Evolutionary conservation across 768 basidiomycete genomes (phyloP).

Genomic region (Basidioascus undulatus): DNA sequence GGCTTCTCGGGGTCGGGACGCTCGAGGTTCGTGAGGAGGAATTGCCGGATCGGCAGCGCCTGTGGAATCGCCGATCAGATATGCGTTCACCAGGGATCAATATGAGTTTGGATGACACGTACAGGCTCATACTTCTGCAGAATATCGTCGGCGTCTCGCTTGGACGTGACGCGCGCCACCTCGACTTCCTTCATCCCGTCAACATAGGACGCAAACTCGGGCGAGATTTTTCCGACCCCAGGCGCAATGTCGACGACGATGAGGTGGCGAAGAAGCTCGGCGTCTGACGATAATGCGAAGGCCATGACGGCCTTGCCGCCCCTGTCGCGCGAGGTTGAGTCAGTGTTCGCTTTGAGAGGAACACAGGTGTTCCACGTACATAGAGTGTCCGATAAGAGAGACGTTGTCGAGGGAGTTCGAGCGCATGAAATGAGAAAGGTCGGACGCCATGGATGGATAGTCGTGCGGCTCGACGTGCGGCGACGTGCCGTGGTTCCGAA

Average conservation of each 20-base stretch:
- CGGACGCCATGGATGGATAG: slow-evolving; percentile 54
- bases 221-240: slow-evolving; percentile 27
- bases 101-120: slow-evolving; percentile 9
- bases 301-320: slow-evolving; percentile 37
- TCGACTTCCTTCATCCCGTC: slow-evolving; percentile 54
- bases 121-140: slow-evolving; percentile 41
- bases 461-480: slow-evolving; percentile 50
- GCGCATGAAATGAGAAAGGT: slow-evolving; percentile 43
- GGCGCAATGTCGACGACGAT: slow-evolving; percentile 70
- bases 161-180: slow-evolving; percentile 28
- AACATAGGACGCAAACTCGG: slow-evolving; percentile 42
- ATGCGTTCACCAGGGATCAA: no score
- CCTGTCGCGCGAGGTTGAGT: slow-evolving; percentile 22
- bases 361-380: slow-evolving; percentile 28
- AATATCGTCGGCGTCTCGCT: slow-evolving; percentile 44
- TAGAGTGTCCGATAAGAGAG: slow-evolving; percentile 67
- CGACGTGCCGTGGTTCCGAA: slow-evolving; percentile 72
- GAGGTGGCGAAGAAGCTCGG: slow-evolving; percentile 26
- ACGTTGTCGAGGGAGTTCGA: slow-evolving; percentile 28
- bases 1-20: slow-evolving; percentile 15
- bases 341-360: background rate
- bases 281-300: slow-evolving; percentile 14
- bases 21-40: slow-evolving; percentile 58
- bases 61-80: no score
- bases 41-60: slow-evolving; percentile 52